Evolutionary conservation across 1,139 yeast genomes (phyloP), one percentile per base, ranked within the genome.

Genomic region (Hansenula lynferdii): DNA sequence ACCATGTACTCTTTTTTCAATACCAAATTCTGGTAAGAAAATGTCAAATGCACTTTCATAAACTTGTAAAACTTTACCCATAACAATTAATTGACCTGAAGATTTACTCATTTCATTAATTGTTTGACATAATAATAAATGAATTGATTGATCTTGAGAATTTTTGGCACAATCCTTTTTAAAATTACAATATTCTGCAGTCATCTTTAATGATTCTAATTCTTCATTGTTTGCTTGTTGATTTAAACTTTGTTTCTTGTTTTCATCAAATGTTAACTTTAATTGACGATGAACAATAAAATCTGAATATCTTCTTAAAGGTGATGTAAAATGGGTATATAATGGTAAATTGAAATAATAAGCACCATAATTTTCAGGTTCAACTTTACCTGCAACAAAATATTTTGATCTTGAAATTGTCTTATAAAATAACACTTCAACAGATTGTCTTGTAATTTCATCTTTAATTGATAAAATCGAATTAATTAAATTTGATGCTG

Each of bases 41-140:
- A 92, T 95, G 61, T 92, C 98, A 65, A 92, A 92, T 2, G 97
- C 87, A 2, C 96, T 86, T 62, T 92, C 97, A 58, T 90, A 90
- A 8, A 90, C 97, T 60, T 89, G 97, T 27, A 89, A 66, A 29
- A 92, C 94, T 12, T 89, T 79, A n/a, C 96, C 97, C 75, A 82
- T 79, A 33, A 89, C 80, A 50, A 90, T 72, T 37, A 89, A 61
- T 59, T 89, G 96, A 1, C 95, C 95, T 8, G 92, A 79, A 24
- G 73, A 69, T 42, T 76, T 77, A 45, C 95, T 77, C 71, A 85
- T 75, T 36, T 80, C 85, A 56, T 84, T 85, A 42, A 92, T 83
- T 1, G 89, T 81, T 60, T 89, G 95, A 38, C 95, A 85, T 38
- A 90, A 68, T 42, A 84, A 69, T 50, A 92, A 70, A 60, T 92